These are phyloP conservation scores for Aspergillus spinulosporus DNA, from an alignment of 2,329 filamentous ascomycete genomes.

Conservation along the genomic window DNA sequence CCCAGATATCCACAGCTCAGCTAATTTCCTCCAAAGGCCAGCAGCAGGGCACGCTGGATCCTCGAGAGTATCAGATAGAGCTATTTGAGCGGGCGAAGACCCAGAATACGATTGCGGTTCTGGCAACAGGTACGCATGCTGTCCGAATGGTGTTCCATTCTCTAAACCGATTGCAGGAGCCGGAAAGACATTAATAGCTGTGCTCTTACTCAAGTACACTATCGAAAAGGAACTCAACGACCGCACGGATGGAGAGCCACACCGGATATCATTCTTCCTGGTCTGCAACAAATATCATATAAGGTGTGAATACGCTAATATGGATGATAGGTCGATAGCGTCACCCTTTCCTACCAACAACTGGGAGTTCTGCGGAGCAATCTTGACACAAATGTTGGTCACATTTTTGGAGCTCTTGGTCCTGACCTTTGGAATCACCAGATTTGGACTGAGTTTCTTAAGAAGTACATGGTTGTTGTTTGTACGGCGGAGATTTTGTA, in stretches of 20 bases:
- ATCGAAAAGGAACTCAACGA: constrained; percentile 75
- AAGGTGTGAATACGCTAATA: constrained; percentile 16
- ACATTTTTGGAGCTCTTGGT: constrained; percentile 71
- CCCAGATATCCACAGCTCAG: constrained; percentile 56
- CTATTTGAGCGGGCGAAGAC: constrained; percentile 83
- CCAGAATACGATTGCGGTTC: constrained; percentile 85
- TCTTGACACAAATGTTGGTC: constrained; percentile 71
- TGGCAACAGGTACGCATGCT: constrained; percentile 71
- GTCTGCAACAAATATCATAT: constrained; percentile 43
- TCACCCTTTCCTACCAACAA: constrained; percentile 88
- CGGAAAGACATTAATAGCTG: constrained; percentile 95
- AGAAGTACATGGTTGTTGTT: constrained; percentile 77
- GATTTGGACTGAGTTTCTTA: constrained; percentile 60
- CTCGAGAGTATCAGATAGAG: constrained; percentile 88
- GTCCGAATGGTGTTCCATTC: background rate
- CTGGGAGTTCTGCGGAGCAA: constrained; percentile 78
- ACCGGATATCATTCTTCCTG: constrained; percentile 79
- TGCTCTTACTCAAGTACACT: constrained; percentile 73
- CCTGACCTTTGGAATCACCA: constrained; percentile 61
- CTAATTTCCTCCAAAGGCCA: constrained; percentile 56
- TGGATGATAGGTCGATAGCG: constrained; percentile 68
- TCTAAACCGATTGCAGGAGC: constrained; percentile 58
- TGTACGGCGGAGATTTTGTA: constrained; percentile 88
- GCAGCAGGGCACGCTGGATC: constrained; percentile 67
- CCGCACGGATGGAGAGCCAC: constrained; percentile 59